A percentile compares a stretch with the other conserved stretches of the same genome.
Evolutionary conservation across 148 eudicot species (phyloP).

Genomic region (Rhododendron mucronatum): DNA sequence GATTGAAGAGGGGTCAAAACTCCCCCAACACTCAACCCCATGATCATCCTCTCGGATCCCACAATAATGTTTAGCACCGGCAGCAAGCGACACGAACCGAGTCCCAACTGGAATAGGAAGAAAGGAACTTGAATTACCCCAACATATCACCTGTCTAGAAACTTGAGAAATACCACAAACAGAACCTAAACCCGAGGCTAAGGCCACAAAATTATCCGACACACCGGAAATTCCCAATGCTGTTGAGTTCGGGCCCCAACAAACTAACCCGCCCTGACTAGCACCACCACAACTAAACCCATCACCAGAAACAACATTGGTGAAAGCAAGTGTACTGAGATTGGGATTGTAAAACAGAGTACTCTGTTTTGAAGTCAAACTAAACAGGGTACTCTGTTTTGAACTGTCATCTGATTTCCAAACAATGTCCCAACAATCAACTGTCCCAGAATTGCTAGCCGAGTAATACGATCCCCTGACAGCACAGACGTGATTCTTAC

Average conservation of each 20-base stretch:
- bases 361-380: slow-evolving; percentile 49
- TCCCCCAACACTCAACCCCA: slow-evolving; percentile 84
- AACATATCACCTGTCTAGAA: slow-evolving; percentile 62
- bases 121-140: slow-evolving; percentile 43
- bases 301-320: slow-evolving; percentile 68
- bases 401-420: slow-evolving; percentile 24
- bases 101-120: slow-evolving; percentile 38
- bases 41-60: slow-evolving; percentile 83
- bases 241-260: slow-evolving; percentile 85
- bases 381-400: slow-evolving; percentile 52
- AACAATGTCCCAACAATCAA: slow-evolving; percentile 88
- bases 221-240: slow-evolving; percentile 32
- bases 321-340: slow-evolving; percentile 30
- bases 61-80: slow-evolving; percentile 72
- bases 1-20: slow-evolving; percentile 52
- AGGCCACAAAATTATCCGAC: slow-evolving; percentile 27
- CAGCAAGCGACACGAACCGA: slow-evolving; percentile 52
- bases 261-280: slow-evolving; percentile 45
- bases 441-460: slow-evolving; percentile 35
- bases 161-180: slow-evolving; percentile 58
- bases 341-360: slow-evolving; percentile 46
- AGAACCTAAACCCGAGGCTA: slow-evolving; percentile 49
- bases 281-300: slow-evolving; percentile 73
- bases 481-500: slow-evolving; percentile 75
- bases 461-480: slow-evolving; percentile 63